A percentile compares a stretch with the other conserved stretches of the same genome.
These are phyloP conservation scores for Malus sieversii DNA, from an alignment of 306 rosid species.

Conservation along the genomic window DNA sequence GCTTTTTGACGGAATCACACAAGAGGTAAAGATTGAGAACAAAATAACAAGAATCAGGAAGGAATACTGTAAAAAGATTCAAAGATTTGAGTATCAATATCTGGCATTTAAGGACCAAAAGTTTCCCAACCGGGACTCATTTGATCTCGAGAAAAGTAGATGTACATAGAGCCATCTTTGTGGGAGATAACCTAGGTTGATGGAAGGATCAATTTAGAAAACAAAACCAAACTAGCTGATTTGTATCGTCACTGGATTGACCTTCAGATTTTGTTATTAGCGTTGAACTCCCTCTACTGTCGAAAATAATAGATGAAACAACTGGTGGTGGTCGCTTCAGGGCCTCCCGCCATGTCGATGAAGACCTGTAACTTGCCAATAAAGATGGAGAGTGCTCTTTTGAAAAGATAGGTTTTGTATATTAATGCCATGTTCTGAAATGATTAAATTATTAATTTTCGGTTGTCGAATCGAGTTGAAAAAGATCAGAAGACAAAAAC, in stretches of 20 bases:
- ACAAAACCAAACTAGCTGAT: neutral
- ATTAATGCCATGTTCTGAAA: neutral
- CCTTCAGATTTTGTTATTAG: neutral
- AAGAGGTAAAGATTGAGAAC: slow-evolving; percentile 31
- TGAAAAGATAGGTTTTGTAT: neutral
- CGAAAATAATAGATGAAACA: neutral
- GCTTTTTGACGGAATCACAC: slow-evolving; percentile 37
- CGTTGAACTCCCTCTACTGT: neutral
- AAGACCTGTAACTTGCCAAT: neutral
- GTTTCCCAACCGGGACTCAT: neutral
- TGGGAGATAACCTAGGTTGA: neutral
- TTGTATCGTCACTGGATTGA: neutral
- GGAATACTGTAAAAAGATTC: slow-evolving; percentile 7
- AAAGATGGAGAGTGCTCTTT: neutral
- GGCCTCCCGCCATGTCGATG: no score
- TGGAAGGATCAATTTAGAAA: neutral
- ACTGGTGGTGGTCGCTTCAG: no score
- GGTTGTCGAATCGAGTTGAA: no score
- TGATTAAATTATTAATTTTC: neutral
- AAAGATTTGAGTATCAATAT: neutral
- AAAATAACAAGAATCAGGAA: slow-evolving; percentile 10
- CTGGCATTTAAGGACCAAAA: neutral
- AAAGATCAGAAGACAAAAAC: no score
- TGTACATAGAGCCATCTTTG: neutral
- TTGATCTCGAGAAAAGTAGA: neutral